Base-by-base conservation (phyloP, 2,329 filamentous ascomycete genomes). In the Colletotrichum costaricense region DNA sequence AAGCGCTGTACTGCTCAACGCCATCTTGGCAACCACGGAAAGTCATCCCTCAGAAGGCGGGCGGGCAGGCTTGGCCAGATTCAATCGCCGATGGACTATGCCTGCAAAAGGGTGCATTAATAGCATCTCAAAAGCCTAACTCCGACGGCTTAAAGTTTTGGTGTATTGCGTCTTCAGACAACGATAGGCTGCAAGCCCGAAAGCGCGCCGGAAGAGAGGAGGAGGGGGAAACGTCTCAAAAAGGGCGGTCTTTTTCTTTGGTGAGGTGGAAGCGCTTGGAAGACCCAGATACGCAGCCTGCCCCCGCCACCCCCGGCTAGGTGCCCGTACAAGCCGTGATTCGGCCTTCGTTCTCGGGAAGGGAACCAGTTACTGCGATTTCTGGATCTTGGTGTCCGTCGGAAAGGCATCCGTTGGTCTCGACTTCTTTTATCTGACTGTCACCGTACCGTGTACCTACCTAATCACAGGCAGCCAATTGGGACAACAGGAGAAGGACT, bases 21-120 rank as follows among this genome's bases (percentile, higher is more conserved):
- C 42, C 42, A 26, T 56, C 71, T 73, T 70, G 71, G 60, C 72
- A 59, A 33, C 66, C 58, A 63, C 58, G 69, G 66, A 68, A 55
- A 59, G 63, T 63, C 66, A 26, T 74, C 22, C 54, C 58, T 42
- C 56, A 22, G 24, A 42, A 42, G 38, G 38, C 38, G 38, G 38
- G 38, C 38, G 38, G 30, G 24, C 28, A 22, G 57, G 49, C 72
- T 64, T 68, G 68, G 63, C 72, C 58, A 56, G 16, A 42, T 16
- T 57, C 57, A 71, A 73, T 70, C 71, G 71, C 71, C 71, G 71
- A 73, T 38, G 49, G 60, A 22, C 67, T 22, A 70, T 70, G 60
- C 56, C 62, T 62, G 56, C 33, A 52, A 42, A 22, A 30, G 60
- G 16, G 22, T 57, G 14, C 55, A n/a, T 22, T 35, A 60, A 46